phyloP scores from a whole-genome alignment of 257 asterid genomes.

The Scutellaria barbata region DNA sequence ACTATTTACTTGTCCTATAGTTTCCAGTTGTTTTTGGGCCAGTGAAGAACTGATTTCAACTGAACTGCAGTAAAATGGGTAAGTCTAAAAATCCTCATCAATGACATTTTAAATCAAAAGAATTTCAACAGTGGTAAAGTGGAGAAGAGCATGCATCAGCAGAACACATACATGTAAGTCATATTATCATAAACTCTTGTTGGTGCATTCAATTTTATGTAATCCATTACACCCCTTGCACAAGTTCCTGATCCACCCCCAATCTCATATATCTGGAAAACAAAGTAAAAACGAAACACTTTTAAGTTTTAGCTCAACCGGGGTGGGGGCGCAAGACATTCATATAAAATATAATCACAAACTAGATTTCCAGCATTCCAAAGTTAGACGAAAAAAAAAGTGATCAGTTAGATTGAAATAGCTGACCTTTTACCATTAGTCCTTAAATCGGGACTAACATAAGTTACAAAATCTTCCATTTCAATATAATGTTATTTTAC shows the following conservation, averaged over 20 bases:
- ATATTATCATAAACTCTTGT: conserved; percentile 86
- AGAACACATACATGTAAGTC: conserved; percentile 73
- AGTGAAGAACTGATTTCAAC: conserved; percentile 96
- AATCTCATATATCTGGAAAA: conserved; percentile 91
- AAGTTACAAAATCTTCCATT: not conserved
- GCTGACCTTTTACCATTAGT: not conserved
- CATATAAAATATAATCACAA: conserved; percentile 3
- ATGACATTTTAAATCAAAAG: conserved; percentile 18
- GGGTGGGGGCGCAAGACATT: conserved; percentile 3
- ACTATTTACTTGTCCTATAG: conserved; percentile 79
- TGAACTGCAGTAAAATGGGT: conserved; percentile 64
- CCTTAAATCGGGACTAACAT: not conserved
- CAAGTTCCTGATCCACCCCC: conserved; percentile 99
- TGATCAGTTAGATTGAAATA: not conserved
- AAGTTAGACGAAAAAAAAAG: not conserved
- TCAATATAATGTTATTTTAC: too few species aligned
- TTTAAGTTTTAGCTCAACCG: conserved; percentile 20
- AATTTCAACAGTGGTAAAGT: conserved; percentile 1
- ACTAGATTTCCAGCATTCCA: conserved; percentile 9
- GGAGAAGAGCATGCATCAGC: conserved; percentile 13
- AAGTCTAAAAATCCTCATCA: not conserved
- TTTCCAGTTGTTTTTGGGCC: conserved; percentile 85
- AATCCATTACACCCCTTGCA: conserved; percentile 98
- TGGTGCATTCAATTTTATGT: conserved; percentile 91
- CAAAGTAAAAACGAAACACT: conserved; percentile 26